A percentile compares a stretch with the other conserved stretches of the same genome.
These are phyloP conservation scores for Cladorrhinum samala DNA, from an alignment of 495 filamentous ascomycete genomes.

Conservation along the genomic window DNA sequence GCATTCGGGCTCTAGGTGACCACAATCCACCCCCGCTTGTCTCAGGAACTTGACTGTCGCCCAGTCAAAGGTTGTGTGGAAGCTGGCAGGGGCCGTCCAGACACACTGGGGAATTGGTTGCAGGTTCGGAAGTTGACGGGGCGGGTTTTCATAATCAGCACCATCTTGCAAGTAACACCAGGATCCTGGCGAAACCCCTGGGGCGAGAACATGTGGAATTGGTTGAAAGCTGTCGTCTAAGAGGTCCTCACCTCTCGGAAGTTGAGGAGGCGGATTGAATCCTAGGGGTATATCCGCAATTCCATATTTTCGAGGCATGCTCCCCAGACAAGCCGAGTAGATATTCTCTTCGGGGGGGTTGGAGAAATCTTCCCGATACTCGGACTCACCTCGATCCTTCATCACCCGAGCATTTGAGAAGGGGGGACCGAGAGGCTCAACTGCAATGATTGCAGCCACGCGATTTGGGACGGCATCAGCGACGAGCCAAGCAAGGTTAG, in stretches of 20 bases:
- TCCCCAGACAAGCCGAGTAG: no score
- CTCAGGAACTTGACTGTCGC: conserved; percentile 47
- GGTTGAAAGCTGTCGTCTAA: not conserved
- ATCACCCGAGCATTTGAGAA: conserved; percentile 29
- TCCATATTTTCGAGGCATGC: conserved; percentile 30
- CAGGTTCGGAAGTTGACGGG: conserved; percentile 44
- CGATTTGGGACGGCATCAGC: conserved; percentile 41
- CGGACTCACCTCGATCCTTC: no score
- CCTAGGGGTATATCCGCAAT: conserved; percentile 39
- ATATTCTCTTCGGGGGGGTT: no score
- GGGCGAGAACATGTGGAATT: no score
- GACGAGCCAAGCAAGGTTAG: conserved; percentile 43
- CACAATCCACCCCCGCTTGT: conserved; percentile 48
- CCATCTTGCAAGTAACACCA: no score
- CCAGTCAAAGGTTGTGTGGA: conserved; percentile 53
- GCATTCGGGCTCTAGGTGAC: conserved; percentile 42
- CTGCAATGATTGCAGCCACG: conserved; percentile 41
- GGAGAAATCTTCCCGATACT: no score
- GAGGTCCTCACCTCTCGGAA: not conserved
- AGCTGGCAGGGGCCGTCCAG: conserved; percentile 48
- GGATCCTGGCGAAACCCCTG: no score
- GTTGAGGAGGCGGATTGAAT: conserved; percentile 7
- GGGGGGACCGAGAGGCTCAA: conserved; percentile 53
- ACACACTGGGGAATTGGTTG: conserved; percentile 40
- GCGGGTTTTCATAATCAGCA: not conserved